Conservation (phyloP, 257 asterid species). For the Plantago ovata region DNA sequence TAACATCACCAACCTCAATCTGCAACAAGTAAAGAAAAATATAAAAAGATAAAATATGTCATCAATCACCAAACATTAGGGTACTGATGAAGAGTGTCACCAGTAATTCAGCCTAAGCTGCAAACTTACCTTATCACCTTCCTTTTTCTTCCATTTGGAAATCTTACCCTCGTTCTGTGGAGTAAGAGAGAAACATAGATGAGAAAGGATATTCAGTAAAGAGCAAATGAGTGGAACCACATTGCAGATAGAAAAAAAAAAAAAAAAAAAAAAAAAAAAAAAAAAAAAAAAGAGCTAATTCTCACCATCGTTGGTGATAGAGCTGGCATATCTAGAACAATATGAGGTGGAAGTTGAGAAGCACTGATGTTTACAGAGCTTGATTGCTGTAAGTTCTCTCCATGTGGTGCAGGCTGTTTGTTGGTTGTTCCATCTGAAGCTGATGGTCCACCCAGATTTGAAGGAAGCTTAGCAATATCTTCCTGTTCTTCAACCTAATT, state of each 20-base stretch:
- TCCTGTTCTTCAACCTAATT: conserved; percentile 84
- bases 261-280: no score
- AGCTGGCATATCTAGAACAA: conserved; percentile 94
- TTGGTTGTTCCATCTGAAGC: conserved; percentile 41
- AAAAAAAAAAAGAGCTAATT: conserved; percentile 21
- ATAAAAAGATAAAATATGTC: conserved; percentile 10
- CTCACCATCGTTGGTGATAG: conserved; percentile 97
- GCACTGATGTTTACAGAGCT: conserved; percentile 52
- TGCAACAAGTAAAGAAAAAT: conserved; percentile 38
- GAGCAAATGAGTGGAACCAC: conserved; percentile 14
- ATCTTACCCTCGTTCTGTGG: conserved; percentile 92
- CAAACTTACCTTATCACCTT: conserved; percentile 87
- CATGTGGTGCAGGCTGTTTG: conserved; percentile 37
- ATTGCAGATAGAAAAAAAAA: conserved; percentile 18
- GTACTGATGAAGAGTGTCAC: conserved; percentile 4
- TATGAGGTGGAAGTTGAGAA: conserved; percentile 90
- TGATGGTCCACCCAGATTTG: conserved; percentile 45
- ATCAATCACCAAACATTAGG: conserved; percentile 19
- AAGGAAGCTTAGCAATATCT: conserved; percentile 67
- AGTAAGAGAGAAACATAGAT: conserved; percentile 19
- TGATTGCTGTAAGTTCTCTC: conserved; percentile 40
- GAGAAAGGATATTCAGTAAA: conserved; percentile 21
- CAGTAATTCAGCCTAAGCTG: conserved; percentile 14
- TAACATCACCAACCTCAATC: conserved; percentile 91
- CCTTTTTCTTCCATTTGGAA: conserved; percentile 80